These are phyloP conservation scores for Gossypium rotundifolium DNA, from an alignment of 345 rosid genomes.

Conservation along the genomic window DNA sequence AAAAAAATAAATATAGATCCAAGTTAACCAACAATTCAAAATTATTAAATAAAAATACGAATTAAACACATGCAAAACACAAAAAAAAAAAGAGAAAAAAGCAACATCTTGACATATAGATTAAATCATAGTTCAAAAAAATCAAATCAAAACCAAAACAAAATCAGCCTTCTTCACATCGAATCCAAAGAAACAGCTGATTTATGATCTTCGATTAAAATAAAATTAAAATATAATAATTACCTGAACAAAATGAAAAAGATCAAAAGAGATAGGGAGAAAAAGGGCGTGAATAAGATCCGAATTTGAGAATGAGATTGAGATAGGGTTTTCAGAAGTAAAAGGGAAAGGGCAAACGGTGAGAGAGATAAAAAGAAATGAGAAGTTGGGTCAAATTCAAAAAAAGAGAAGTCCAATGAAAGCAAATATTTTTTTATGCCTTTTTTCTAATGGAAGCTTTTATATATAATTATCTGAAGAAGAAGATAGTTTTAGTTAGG, in stretches of 20 bases:
- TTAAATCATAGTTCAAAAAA: background rate
- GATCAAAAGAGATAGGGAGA: background rate
- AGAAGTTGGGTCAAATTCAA: no score
- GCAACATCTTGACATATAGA: background rate
- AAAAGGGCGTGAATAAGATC: background rate
- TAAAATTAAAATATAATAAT: background rate
- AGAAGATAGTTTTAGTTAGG: no score
- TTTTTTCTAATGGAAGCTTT: no score
- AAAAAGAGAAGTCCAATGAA: no score
- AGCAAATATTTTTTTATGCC: no score
- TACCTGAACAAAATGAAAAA: constrained; percentile 1
- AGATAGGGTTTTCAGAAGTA: background rate
- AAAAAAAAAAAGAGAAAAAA: background rate
- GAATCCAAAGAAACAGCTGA: background rate
- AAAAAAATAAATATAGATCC: background rate
- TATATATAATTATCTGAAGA: no score
- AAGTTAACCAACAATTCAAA: background rate
- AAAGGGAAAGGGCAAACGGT: no score
- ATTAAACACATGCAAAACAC: background rate
- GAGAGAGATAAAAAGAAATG: no score
- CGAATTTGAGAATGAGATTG: background rate
- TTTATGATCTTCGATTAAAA: background rate
- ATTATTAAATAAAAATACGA: background rate
- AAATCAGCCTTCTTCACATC: background rate
- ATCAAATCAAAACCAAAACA: background rate